Base-by-base conservation (phyloP, 148 eudicot species). In the Amaranthus hypochondriacus region DNA sequence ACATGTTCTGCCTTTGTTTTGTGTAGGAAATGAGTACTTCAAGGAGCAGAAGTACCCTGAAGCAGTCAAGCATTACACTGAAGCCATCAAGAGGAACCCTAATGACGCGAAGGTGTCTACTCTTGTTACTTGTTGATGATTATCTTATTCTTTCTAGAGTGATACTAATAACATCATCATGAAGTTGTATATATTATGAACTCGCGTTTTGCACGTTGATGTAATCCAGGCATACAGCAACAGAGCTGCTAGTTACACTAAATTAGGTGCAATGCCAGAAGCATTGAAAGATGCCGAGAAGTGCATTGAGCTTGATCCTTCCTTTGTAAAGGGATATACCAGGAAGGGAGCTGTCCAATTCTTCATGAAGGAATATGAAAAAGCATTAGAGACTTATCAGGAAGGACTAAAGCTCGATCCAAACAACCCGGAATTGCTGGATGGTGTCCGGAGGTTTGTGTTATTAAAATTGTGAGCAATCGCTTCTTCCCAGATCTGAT, bases 201-300 rank as follows among this genome's bases (percentile, higher is more conserved):
- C 9, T 54, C 43, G 4, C 1, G 9, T 43, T 72, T 43, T 72
- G 14, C 7, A 43, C 57, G 10, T 12, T 21, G 21, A 0, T 68
- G 43, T 11, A 55, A 6, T 68, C 14, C 80, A 96, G 99, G 90
- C 89, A 15, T 92, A 90, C 74, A 96, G 97, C 80, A 96, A 96
- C 59, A 86, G 97, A 66, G 99, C 97, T 82, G 97, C 99, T 71
- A 81, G 86, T 75, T 96, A 96, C 87, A 96, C 97, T 6, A 96
- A 96, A 72, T 78, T 96, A 62, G 90, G 87, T 50, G 99, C 99
- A 7, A 52, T 96, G 90, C 99, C 97, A 0, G 97, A 96, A 85
- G 99, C 90, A 6, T 78, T 96, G 73, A 96, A 92, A 76, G 99
- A 96, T 79, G 96, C 99, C 3, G 99, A 96, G 75, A 96, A 96